These are phyloP conservation scores for Sporisorium sorghi DNA, from an alignment of 1,284 basidiomycete genomes.

Conservation along the genomic window DNA sequence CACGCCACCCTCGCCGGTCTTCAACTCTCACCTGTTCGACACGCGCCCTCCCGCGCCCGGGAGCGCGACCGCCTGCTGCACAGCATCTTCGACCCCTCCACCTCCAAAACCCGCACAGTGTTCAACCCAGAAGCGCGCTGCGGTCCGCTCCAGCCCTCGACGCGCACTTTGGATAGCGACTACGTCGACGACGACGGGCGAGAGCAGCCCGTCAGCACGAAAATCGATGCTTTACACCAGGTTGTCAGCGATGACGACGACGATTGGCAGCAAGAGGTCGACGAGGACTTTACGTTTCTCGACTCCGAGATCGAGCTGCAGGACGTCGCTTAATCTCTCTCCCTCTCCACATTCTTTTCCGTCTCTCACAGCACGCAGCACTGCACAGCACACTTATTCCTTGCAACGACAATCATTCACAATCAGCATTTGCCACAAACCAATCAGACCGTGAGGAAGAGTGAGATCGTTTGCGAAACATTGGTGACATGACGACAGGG, in stretches of 20 bases:
- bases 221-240: background rate
- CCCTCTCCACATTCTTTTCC: background rate
- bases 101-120: background rate
- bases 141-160: constrained; percentile 16
- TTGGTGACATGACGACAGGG: constrained; percentile 24
- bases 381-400: background rate
- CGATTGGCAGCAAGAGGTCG: constrained; percentile 45
- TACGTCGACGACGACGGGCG: background rate
- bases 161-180: background rate
- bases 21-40: constrained; percentile 30
- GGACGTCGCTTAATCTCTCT: constrained; percentile 22
- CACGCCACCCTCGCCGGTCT: constrained; percentile 23
- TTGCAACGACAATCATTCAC: constrained; percentile 10
- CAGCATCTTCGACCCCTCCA: constrained; percentile 25
- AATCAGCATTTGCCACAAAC: background rate
- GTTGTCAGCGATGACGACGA: constrained; percentile 31
- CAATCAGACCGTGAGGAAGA: background rate
- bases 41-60: constrained; percentile 2
- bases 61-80: constrained; percentile 11
- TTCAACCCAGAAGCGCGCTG: constrained; percentile 33
- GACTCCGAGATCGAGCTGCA: constrained; percentile 43
- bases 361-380: background rate
- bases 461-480: background rate
- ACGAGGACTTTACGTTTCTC: constrained; percentile 42
- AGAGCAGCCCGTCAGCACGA: background rate